Conservation (phyloP, 768 basidiomycete genomes). For the Russula sp. region DNA sequence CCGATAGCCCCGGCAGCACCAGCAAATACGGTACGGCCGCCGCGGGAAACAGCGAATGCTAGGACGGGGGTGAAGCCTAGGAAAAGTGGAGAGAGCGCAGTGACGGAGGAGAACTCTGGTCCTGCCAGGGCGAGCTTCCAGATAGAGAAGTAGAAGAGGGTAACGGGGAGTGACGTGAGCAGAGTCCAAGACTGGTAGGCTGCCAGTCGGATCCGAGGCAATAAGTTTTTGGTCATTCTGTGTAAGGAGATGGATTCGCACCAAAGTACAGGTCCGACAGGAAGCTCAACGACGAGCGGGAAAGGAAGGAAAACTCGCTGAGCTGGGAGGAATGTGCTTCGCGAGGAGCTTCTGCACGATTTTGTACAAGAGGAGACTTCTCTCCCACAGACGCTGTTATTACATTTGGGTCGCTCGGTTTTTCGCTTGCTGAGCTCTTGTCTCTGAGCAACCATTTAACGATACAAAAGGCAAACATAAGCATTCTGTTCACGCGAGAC, state of each 20-base stretch:
- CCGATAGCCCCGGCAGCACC: conserved; percentile 18
- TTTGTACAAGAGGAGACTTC: neutral
- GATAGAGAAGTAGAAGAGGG: conserved; percentile 88
- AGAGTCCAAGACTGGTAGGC: conserved; percentile 83
- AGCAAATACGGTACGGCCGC: conserved; percentile 20
- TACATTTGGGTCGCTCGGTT: conserved; percentile 13
- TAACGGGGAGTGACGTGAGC: conserved; percentile 72
- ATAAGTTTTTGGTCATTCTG: conserved; percentile 9
- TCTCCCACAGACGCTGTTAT: neutral
- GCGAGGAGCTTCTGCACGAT: conserved; percentile 8
- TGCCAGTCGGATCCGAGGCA: conserved; percentile 33
- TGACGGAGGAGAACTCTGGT: conserved; percentile 70
- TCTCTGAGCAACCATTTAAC: conserved; percentile 15
- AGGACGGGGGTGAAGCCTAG: conserved; percentile 50
- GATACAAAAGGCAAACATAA: conserved; percentile 16
- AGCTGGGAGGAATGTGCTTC: neutral
- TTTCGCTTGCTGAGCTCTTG: conserved; percentile 7
- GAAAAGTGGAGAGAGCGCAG: conserved; percentile 65
- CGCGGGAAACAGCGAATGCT: conserved; percentile 13
- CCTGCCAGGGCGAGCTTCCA: conserved; percentile 88
- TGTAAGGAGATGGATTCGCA: conserved; percentile 37
- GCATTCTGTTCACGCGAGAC: conserved; percentile 39
- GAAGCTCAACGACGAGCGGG: conserved; percentile 34
- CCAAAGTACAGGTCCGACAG: conserved; percentile 55
- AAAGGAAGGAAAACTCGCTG: neutral